Base-by-base conservation (phyloP, 495 filamentous ascomycete species). In the Penicillium malachiteum region DNA sequence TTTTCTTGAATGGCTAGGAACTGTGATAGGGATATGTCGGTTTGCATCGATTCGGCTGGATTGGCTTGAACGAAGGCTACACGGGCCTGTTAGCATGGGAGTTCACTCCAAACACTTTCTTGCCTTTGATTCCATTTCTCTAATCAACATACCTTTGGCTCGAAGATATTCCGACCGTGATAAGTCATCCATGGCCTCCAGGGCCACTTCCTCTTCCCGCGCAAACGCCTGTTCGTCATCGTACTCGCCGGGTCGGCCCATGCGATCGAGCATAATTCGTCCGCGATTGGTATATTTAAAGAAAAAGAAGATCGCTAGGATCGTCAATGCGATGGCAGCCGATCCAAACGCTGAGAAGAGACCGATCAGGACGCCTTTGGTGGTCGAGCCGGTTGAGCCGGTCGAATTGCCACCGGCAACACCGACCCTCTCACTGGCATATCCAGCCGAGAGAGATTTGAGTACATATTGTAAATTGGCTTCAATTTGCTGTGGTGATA, bases 1-100 rank as follows among this genome's bases (percentile, higher is more conserved):
- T 98, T 98, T 71, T 98, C 94, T 75, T 98, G 94, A 59, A 98
- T 98, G 30, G 95, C 94, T 44, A 98, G 79, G 65, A 96, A 97
- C 69, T 98, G 94, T 39, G 95, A 97, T 55, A 98, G 73, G 30
- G 94, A 97, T 55, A 98, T 98, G 63, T 98, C 94, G 57, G 94
- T 98, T 63, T 92, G 91, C 57, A 90, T 76, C 1, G 95, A 97
- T 69, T 97, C 94, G 60, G 94, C 91, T 1, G 95, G 95, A 66
- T 98, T 96, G 34, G 87, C 90, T 77, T 94, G 87, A 57, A 96
- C 83, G 65, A 96, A 98, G 13, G 92, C 94, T 98, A 66, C 47
- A 46, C 11, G 43, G 12, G 18, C 63, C 76, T 18, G 21, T 52
- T 30, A 57, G 48, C 45, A 40, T 7, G 7, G 3, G 34, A 21